These are phyloP conservation scores for Pseudogymnoascus sp. DNA, from an alignment of 2,329 filamentous ascomycete species.

Conservation along the genomic window DNA sequence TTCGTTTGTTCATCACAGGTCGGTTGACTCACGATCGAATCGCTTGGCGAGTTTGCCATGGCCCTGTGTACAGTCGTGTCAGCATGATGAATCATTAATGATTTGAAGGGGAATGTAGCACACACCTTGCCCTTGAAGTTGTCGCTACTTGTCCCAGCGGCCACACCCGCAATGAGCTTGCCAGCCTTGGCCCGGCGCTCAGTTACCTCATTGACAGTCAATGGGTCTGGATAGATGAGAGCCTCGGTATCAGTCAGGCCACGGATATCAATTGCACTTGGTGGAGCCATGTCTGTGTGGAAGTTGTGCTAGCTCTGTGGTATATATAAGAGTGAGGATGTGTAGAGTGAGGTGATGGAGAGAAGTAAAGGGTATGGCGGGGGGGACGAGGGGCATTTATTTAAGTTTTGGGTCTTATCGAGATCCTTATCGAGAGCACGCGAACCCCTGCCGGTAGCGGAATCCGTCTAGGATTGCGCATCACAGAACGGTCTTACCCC, in stretches of 20 bases:
- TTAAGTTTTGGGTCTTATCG: conserved; percentile 3
- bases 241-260: conserved; percentile 37
- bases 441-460: conserved; percentile 1
- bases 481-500: background rate
- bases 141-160: conserved; percentile 68
- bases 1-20: background rate
- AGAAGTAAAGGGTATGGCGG: background rate
- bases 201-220: conserved; percentile 59
- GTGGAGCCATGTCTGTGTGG: background rate
- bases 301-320: background rate
- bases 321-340: background rate
- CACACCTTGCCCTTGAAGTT: conserved; percentile 71
- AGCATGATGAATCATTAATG: conserved; percentile 19
- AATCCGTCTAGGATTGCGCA: background rate
- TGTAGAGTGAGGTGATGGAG: background rate
- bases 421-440: background rate
- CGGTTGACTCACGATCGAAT: conserved; percentile 66
- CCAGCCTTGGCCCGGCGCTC: conserved; percentile 63
- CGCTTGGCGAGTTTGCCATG: conserved; percentile 65
- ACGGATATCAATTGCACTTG: conserved; percentile 22
- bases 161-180: conserved; percentile 64
- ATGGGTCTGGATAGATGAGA: conserved; percentile 26
- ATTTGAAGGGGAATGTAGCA: conserved; percentile 1
- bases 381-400: background rate
- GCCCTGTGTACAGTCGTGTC: conserved; percentile 30